phyloP scores from a whole-genome alignment of 805 yeast species.

The Teunomyces panamensis region DNA sequence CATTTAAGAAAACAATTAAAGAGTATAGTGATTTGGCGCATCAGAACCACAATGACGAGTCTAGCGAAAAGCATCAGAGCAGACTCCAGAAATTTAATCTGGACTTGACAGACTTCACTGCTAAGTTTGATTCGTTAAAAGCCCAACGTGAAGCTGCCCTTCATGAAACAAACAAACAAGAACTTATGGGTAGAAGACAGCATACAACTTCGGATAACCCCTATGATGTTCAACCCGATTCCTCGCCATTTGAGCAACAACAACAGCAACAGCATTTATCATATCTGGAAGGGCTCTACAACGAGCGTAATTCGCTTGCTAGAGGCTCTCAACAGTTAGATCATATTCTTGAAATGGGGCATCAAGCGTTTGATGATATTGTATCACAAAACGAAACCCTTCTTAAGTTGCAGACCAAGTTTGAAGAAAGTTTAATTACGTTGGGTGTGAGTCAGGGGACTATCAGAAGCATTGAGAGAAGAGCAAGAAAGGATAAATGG shows the following conservation, averaged over 20 bases:
- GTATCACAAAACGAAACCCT: constrained; percentile 80
- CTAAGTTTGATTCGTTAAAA: constrained; percentile 53
- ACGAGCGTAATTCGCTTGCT: constrained; percentile 62
- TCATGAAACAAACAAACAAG: constrained; percentile 47
- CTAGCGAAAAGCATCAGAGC: constrained; percentile 47
- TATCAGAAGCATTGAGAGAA: constrained; percentile 70
- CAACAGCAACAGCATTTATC: constrained; percentile 27
- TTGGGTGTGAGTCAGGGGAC: constrained; percentile 87
- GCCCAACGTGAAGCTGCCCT: constrained; percentile 51
- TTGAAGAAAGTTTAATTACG: constrained; percentile 70
- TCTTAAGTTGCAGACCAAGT: constrained; percentile 54
- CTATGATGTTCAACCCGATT: constrained; percentile 30
- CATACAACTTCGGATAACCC: constrained; percentile 46
- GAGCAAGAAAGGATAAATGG: constrained; percentile 84
- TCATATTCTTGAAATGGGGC: constrained; percentile 87
- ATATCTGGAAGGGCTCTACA: constrained; percentile 61
- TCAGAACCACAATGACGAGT: constrained; percentile 56
- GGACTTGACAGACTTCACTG: constrained; percentile 44
- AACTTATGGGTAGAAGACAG: constrained; percentile 52
- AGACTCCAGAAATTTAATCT: constrained; percentile 58
- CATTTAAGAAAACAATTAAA: constrained; percentile 70
- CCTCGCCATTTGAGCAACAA: constrained; percentile 19
- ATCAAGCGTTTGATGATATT: constrained; percentile 77
- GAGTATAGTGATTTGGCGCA: constrained; percentile 59
- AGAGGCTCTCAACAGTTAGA: constrained; percentile 82